Evolutionary conservation across 1,284 basidiomycete species (phyloP), one percentile per base, ranked within the genome.

Genomic region (Apiotrichum akiyoshidainum): DNA sequence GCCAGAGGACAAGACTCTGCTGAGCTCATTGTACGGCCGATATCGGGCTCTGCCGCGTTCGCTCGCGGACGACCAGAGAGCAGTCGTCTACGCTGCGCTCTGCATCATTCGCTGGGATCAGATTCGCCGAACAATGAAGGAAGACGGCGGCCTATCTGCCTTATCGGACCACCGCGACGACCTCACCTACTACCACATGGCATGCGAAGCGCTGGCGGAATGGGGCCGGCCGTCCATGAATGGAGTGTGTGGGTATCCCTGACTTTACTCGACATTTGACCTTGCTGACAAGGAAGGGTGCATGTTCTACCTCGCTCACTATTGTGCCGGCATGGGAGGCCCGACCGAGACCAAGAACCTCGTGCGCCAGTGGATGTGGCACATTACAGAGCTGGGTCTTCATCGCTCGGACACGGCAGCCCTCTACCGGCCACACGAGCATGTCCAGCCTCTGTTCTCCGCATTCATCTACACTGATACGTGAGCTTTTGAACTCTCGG

Each of bases 121-220:
- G 26, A 7, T 31, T 7, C 26, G 26, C 26, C 26, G 26, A 31
- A 31, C 26, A 7, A 31, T 31, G 26, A 31, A 31, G 26, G 26
- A 31, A 31, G 26, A 31, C 7, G 7, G 26, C 26, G 26, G 26
- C 26, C 7, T 31, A 31, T 31, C 26, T 7, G 26, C 26, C 26
- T 7, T 31, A 7, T 31, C 26, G 26, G 26, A 31, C 7, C 26
- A 31, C 26, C 37, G 37, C 37, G 67, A 70, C 53, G 68, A 68
- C 46, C 52, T 70, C 21, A 67, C 65, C 10, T 70, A 70, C 46
- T 70, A 61, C 48, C 47, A 56, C 40, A 62, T 64, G 63, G 64
- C 67, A 7, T 63, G 54, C 42, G 47, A 63, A 16, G 55, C 55
- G 8, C 42, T 70, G 10, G 44, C 52, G 13, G 50, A 37, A 21